phyloP scores from a whole-genome alignment of 2,329 filamentous ascomycete species.

The Elsinoe arachidis region DNA sequence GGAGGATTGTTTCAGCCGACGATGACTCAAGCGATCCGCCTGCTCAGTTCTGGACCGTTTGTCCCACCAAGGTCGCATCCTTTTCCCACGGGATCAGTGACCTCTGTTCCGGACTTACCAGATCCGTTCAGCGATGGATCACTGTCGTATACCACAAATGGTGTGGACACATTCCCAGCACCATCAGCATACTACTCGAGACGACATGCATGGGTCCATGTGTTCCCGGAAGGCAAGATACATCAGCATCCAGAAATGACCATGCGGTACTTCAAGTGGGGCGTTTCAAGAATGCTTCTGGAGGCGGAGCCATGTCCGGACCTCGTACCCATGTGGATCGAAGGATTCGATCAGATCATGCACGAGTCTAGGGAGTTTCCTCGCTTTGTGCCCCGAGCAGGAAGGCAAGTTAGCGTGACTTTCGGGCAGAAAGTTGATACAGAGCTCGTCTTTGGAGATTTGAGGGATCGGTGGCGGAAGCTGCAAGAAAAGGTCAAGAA shows the following conservation, averaged over 20 bases:
- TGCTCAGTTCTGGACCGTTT: slow-evolving; percentile 53
- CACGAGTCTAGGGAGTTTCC: slow-evolving; percentile 72
- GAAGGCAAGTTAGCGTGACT: slow-evolving; percentile 61
- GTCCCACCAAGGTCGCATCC: slow-evolving; percentile 8
- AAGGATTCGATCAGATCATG: slow-evolving; percentile 84
- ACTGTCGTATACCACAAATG: slow-evolving; percentile 58
- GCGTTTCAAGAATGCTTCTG: slow-evolving; percentile 79
- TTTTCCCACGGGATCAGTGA: slow-evolving; percentile 5
- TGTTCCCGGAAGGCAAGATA: slow-evolving; percentile 91
- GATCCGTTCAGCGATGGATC: slow-evolving; percentile 49
- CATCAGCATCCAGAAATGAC: slow-evolving; percentile 73
- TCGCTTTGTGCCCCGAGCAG: slow-evolving; percentile 67
- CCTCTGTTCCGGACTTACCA: slow-evolving; percentile 25
- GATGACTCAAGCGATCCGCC: slow-evolving; percentile 72
- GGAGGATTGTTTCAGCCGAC: slow-evolving; percentile 89
- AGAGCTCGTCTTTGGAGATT: slow-evolving; percentile 66
- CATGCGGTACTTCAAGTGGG: slow-evolving; percentile 98
- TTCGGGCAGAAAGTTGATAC: slow-evolving; percentile 72
- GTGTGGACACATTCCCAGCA: slow-evolving; percentile 56
- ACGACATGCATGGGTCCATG: slow-evolving; percentile 77
- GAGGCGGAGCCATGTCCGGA: slow-evolving; percentile 82
- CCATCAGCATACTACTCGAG: slow-evolving; percentile 64
- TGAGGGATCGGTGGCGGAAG: slow-evolving; percentile 64
- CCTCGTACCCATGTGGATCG: slow-evolving; percentile 87
- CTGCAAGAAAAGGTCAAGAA: slow-evolving; percentile 49